Conservation (phyloP, 345 rosid genomes). For the Moringa oleifera region DNA sequence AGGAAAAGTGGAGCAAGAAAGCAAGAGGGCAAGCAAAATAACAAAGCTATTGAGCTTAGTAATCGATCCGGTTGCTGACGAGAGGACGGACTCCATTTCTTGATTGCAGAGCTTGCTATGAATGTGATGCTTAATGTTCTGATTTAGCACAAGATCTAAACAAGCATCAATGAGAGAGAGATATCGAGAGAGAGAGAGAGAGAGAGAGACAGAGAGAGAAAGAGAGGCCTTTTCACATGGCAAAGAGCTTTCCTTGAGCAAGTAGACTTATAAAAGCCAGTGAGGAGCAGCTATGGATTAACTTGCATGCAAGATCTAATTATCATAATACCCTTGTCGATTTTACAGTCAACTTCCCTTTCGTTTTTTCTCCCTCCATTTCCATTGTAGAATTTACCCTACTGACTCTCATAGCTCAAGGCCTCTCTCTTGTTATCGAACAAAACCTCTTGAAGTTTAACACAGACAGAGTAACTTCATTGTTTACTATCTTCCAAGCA, state of each 20-base stretch:
- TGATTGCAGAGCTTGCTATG: slow-evolving; percentile 17
- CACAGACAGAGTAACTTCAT: too few species aligned
- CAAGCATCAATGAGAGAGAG: slow-evolving; percentile 3
- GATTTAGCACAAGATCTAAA: slow-evolving; percentile 34
- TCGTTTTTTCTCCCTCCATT: too few species aligned
- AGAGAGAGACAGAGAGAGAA: slow-evolving; percentile 5
- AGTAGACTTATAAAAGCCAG: slow-evolving; percentile 9
- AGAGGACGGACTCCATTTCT: slow-evolving; percentile 43
- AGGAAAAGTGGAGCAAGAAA: slow-evolving; percentile 56
- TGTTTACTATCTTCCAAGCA: too few species aligned
- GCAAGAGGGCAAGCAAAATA: slow-evolving; percentile 36
- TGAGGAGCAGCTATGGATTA: background rate
- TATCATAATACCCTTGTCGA: slow-evolving; percentile 14
- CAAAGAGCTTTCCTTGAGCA: slow-evolving; percentile 4
- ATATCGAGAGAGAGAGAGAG: slow-evolving; percentile 11
- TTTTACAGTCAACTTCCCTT: background rate
- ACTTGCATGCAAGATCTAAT: background rate
- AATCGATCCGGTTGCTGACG: slow-evolving; percentile 29
- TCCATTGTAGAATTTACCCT: too few species aligned
- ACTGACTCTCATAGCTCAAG: too few species aligned
- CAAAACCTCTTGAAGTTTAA: too few species aligned
- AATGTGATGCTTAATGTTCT: slow-evolving; percentile 1
- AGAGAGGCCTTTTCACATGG: slow-evolving; percentile 17
- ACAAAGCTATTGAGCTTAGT: slow-evolving; percentile 34
- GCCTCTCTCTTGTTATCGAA: too few species aligned